Conservation (phyloP, 345 rosid species). For the Heritiera littoralis region DNA sequence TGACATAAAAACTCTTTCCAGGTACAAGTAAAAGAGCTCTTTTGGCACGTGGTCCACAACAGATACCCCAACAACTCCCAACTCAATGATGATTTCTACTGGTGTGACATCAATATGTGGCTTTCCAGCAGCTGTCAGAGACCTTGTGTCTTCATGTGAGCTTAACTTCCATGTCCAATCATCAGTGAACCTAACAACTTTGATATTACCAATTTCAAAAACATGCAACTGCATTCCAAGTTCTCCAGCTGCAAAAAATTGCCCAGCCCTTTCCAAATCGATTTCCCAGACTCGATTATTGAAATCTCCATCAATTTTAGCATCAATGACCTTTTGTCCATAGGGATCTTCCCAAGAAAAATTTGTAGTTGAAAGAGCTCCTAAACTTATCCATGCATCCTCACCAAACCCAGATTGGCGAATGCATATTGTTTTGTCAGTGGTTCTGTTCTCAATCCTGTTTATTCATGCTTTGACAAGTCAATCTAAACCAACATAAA, state of each 20-base stretch:
- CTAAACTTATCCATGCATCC: constrained; percentile 66
- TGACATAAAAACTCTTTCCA: constrained; percentile 77
- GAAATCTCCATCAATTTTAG: constrained; percentile 50
- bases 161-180: constrained; percentile 31
- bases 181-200: constrained; percentile 69
- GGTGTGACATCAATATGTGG: constrained; percentile 45
- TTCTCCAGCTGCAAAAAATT: constrained; percentile 47
- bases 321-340: constrained; percentile 78
- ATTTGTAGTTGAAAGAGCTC: constrained; percentile 67
- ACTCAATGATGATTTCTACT: constrained; percentile 76
- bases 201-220: constrained; percentile 64
- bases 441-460: constrained; percentile 92
- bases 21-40: constrained; percentile 73
- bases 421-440: constrained; percentile 55
- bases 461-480: constrained; percentile 22
- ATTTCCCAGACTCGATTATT: constrained; percentile 47
- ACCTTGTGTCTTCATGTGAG: constrained; percentile 43
- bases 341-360: constrained; percentile 98
- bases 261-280: constrained; percentile 65
- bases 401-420: constrained; percentile 92
- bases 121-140: constrained; percentile 43
- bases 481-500: constrained; percentile 23
- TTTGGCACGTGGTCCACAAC: constrained; percentile 83
- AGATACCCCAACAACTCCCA: constrained; percentile 91
- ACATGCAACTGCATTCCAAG: constrained; percentile 62